These are phyloP conservation scores for Trichoderma polysporum DNA, from an alignment of 2,329 filamentous ascomycete genomes.

Conservation along the genomic window DNA sequence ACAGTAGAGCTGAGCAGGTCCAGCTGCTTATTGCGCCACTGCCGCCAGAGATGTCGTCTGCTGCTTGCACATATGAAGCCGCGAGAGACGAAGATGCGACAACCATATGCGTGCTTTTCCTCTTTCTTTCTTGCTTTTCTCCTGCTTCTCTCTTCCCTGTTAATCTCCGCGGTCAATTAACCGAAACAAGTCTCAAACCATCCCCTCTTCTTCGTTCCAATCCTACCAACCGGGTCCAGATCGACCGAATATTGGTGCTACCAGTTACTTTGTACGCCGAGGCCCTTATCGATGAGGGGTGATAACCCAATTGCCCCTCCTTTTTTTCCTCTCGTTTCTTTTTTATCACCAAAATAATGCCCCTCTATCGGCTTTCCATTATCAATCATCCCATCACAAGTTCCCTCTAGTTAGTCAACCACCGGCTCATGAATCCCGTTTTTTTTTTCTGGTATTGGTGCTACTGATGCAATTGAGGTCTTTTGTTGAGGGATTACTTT, in stretches of 20 bases:
- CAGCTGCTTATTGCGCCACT: conserved; percentile 9
- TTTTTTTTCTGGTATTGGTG: neutral
- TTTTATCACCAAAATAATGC: conserved; percentile 1
- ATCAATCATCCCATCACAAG: neutral
- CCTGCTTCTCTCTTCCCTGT: neutral
- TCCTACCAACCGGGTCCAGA: conserved; percentile 8
- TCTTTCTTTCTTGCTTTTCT: no score
- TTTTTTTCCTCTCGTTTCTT: neutral
- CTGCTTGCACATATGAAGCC: conserved; percentile 10
- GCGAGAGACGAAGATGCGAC: neutral
- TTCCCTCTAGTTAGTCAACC: neutral
- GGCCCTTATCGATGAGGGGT: conserved; percentile 22
- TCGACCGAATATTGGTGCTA: neutral
- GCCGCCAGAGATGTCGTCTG: conserved; percentile 15
- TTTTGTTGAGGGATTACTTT: neutral
- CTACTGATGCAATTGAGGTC: conserved; percentile 3
- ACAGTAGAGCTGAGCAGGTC: neutral
- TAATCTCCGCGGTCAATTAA: conserved; percentile 1
- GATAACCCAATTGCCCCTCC: conserved; percentile 21
- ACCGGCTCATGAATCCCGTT: neutral
- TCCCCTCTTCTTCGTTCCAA: neutral
- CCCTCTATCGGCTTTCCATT: neutral
- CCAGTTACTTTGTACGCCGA: neutral
- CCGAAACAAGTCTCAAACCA: neutral
- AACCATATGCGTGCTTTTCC: no score